phyloP scores from a whole-genome alignment of 192 early-diverging fungal genomes.

The Gryganskiella cystojenkinii region DNA sequence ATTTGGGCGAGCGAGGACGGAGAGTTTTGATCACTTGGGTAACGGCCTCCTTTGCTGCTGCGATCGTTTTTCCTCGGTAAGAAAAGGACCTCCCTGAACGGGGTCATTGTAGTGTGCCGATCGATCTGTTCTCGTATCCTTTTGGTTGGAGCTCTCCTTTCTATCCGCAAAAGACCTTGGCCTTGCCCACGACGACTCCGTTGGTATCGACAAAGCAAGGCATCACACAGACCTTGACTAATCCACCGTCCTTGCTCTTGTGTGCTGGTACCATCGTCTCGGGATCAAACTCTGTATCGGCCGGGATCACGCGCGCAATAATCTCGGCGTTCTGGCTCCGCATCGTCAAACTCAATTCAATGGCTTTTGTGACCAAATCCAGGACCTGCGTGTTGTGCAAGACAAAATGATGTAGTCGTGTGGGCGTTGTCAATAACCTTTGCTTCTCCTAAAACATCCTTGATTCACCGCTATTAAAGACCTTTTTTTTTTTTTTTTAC shows the following conservation, averaged over 20 bases:
- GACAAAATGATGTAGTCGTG: background rate
- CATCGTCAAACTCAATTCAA: slow-evolving; percentile 57
- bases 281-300: slow-evolving; percentile 33
- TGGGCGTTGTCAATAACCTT: too few relatives aligned
- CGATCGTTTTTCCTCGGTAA: too few relatives aligned
- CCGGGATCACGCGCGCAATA: slow-evolving; percentile 15
- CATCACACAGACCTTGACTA: slow-evolving; percentile 44
- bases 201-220: slow-evolving; percentile 53
- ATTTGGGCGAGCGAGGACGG: too few relatives aligned
- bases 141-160: too few relatives aligned
- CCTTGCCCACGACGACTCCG: slow-evolving; percentile 43
- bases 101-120: too few relatives aligned
- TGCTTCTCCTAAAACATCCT: too few relatives aligned
- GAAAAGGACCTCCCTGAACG: too few relatives aligned
- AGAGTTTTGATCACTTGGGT: too few relatives aligned
- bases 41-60: too few relatives aligned
- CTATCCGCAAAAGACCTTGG: slow-evolving; percentile 51
- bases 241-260: slow-evolving; percentile 50
- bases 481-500: background rate
- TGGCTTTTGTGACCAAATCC: slow-evolving; percentile 51
- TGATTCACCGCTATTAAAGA: too few relatives aligned
- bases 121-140: background rate
- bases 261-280: slow-evolving; percentile 46
- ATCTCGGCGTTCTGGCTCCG: slow-evolving; percentile 53
- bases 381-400: background rate